These are phyloP conservation scores for Elongisporangium anandrum DNA, from an alignment of 352 stramenopile genomes.

Conservation along the genomic window DNA sequence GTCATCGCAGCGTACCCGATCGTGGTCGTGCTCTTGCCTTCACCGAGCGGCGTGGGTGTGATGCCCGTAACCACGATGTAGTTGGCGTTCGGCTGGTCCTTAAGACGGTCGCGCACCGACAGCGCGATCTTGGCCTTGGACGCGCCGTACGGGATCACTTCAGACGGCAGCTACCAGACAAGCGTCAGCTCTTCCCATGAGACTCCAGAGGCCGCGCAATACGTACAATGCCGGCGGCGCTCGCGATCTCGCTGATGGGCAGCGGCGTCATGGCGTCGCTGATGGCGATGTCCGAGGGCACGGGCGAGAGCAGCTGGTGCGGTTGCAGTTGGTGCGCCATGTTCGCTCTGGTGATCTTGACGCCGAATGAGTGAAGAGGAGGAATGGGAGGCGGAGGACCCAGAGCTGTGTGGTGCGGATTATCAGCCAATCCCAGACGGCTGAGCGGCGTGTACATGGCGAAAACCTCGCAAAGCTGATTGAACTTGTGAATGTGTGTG, in stretches of 20 bases:
- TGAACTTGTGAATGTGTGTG: neutral
- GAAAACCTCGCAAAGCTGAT: neutral
- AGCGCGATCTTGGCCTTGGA: constrained; percentile 94
- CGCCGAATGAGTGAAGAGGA: constrained; percentile 3
- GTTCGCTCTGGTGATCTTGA: neutral
- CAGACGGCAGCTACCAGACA: constrained; percentile 52
- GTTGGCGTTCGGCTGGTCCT: constrained; percentile 89
- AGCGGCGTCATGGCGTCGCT: constrained; percentile 70
- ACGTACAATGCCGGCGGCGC: constrained; percentile 63
- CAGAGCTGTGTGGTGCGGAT: neutral
- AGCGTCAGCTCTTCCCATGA: neutral
- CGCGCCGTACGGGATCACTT: constrained; percentile 87
- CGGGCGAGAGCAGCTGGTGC: constrained; percentile 57
- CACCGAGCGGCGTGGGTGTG: constrained; percentile 96
- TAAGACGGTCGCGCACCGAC: constrained; percentile 84
- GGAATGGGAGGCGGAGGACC: neutral
- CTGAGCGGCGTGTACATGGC: neutral
- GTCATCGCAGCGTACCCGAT: constrained; percentile 69
- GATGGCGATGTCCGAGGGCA: constrained; percentile 80
- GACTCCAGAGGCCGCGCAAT: neutral
- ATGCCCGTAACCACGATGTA: constrained; percentile 98
- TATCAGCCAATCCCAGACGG: neutral
- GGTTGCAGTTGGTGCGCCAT: constrained; percentile 55
- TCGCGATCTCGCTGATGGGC: constrained; percentile 62
- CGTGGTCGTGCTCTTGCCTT: constrained; percentile 99